Conservation (phyloP, 2,329 filamentous ascomycete species). For the Fusarium avenaceum region DNA sequence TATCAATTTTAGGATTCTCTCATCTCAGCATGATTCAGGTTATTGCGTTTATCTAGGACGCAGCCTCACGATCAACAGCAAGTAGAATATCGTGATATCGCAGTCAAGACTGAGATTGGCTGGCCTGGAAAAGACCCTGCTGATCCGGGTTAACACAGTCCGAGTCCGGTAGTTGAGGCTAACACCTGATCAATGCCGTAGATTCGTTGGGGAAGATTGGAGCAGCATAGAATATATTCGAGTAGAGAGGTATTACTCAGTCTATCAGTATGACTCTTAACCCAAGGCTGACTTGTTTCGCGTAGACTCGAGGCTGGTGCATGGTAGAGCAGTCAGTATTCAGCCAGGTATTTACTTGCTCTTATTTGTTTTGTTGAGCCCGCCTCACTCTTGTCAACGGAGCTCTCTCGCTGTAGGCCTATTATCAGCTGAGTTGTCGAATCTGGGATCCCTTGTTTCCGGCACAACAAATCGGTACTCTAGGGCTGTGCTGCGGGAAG, state of each 20-base stretch:
- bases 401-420: conserved; percentile 2
- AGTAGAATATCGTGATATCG: not conserved
- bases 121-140: conserved; percentile 12
- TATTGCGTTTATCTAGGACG: not conserved
- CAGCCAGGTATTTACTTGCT: conserved; percentile 9
- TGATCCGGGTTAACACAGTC: conserved; percentile 12
- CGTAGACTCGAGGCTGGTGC: not conserved
- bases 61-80: not conserved
- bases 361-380: conserved; percentile 10
- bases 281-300: not conserved
- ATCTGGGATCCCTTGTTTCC: not conserved
- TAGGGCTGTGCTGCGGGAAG: not conserved
- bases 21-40: not conserved
- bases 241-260: not conserved
- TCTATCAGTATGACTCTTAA: not conserved
- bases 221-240: not conserved
- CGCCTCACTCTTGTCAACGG: conserved; percentile 40
- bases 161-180: conserved; percentile 19
- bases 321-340: conserved; percentile 26
- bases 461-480: conserved; percentile 7
- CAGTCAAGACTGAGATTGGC: not conserved
- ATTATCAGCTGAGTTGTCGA: conserved; percentile 8
- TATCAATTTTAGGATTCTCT: no score
- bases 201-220: conserved; percentile 17
- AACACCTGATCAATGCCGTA: conserved; percentile 8